Base-by-base conservation (phyloP, 2,329 filamentous ascomycete genomes). In the Trichoderma guizhouense region DNA sequence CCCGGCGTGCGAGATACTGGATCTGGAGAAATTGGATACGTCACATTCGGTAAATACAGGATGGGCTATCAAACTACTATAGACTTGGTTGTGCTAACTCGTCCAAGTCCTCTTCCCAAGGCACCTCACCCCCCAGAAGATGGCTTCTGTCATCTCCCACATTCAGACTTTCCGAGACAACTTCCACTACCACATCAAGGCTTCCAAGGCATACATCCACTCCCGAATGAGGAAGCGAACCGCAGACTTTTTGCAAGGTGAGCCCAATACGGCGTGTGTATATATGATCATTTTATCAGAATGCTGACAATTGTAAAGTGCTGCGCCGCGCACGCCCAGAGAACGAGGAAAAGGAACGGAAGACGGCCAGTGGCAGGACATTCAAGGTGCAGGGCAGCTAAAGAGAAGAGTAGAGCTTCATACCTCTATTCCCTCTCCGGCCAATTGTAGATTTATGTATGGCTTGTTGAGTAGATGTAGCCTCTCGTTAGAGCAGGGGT, bases 121-220 rank as follows among this genome's bases (percentile, higher is more conserved):
- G 75, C 97, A 99, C 83, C 87, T 99, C 75, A 95, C 94, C 15
- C 90, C 91, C 15, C 94, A 98, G 82, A 90, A 94, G 80, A 93
- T 97, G 85, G 92, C 93, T 73, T 95, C 98, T 76, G 95, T 97
- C 81, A 99, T 99, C 77, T 98, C 95, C 65, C 97, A 99, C 82
- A 98, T 99, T 78, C 97, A 99, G 84, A 99, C 96, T 15, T 99
- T 99, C 93, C 93, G 96, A 76, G 96, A 99, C 81, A 99, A 99
- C 84, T 99, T 99, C 87, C 96, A 99, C 83, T 99, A 99, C 83
- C 96, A 99, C 83, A 99, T 99, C 84, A 99, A 99, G 85, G 97
- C 96, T 34, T 98, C 95, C 74, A 99, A 99, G 87, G 96, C 97
- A 68, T 99, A 98, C 80, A 99, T 99, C 76, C 96, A 99, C 87